Percentiles rank a stretch among this genome's conserved stretches.
Conservation (phyloP, 2,329 filamentous ascomycete species). For the Fonsecaea nubica region DNA sequence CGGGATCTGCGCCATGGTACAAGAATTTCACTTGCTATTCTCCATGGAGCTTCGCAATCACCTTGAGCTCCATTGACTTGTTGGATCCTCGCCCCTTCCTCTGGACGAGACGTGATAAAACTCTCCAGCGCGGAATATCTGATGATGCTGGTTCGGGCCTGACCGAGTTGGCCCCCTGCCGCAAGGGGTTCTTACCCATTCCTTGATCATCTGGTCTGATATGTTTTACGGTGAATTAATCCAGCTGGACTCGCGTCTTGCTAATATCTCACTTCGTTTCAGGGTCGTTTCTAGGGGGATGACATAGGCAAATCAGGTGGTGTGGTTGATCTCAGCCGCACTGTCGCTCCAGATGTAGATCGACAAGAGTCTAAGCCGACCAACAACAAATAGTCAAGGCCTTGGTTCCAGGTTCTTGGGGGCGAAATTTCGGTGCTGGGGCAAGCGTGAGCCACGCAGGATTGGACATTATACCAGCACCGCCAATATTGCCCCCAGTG, state of each 20-base stretch:
- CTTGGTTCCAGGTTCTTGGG: background rate
- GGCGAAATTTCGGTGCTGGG: background rate
- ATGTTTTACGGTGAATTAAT: background rate
- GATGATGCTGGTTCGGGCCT: background rate
- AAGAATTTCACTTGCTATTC: background rate
- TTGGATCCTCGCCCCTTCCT: background rate
- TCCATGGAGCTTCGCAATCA: background rate
- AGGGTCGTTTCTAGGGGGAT: constrained; percentile 7
- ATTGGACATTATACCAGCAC: background rate
- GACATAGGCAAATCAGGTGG: constrained; percentile 4
- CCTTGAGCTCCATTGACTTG: background rate
- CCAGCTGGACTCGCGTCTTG: constrained; percentile 1
- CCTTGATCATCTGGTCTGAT: constrained; percentile 1
- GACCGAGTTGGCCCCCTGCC: background rate
- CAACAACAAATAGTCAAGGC: background rate
- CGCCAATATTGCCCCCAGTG: background rate
- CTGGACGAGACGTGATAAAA: background rate
- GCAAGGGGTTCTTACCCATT: background rate
- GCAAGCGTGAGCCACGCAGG: constrained; percentile 1
- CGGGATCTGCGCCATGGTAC: background rate
- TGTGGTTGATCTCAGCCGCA: constrained; percentile 14
- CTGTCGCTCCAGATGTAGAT: background rate
- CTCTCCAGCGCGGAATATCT: background rate
- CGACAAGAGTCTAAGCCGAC: background rate
- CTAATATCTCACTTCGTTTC: constrained; percentile 6